These are phyloP conservation scores for Nepenthes mirabilis DNA, from an alignment of 148 eudicot species.

Conservation along the genomic window DNA sequence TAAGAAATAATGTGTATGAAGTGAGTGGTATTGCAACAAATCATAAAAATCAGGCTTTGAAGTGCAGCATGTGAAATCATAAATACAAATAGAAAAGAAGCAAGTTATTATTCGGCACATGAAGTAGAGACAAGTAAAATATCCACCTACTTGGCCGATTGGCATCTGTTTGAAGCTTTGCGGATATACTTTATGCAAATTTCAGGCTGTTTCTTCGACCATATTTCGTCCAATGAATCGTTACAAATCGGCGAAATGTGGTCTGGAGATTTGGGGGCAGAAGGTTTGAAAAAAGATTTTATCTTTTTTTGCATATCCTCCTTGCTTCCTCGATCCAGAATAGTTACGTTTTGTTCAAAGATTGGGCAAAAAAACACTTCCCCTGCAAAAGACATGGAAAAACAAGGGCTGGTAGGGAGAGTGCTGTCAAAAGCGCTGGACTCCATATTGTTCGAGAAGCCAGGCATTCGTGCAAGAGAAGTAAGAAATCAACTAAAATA, in stretches of 20 bases:
- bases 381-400: too few relatives aligned
- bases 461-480: too few relatives aligned
- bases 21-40: neutral
- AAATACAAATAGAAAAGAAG: neutral
- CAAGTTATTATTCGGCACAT: neutral
- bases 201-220: slow-evolving; percentile 15
- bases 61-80: neutral
- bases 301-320: slow-evolving; percentile 43
- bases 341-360: too few relatives aligned
- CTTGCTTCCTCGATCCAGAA: too few relatives aligned
- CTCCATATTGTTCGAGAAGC: too few relatives aligned
- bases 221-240: slow-evolving; percentile 14
- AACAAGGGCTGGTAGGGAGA: too few relatives aligned
- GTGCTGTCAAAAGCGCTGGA: too few relatives aligned
- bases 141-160: slow-evolving; percentile 10
- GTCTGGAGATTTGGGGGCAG: slow-evolving; percentile 12
- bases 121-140: neutral
- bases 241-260: neutral
- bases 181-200: slow-evolving; percentile 53
- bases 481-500: too few relatives aligned
- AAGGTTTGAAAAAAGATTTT: slow-evolving; percentile 45
- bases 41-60: neutral
- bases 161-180: slow-evolving; percentile 12
- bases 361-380: too few relatives aligned
- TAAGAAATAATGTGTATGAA: too few relatives aligned